Evolutionary conservation across 768 basidiomycete genomes (phyloP), one percentile per base, ranked within the genome.

Genomic region (Termitomyces sp.): DNA sequence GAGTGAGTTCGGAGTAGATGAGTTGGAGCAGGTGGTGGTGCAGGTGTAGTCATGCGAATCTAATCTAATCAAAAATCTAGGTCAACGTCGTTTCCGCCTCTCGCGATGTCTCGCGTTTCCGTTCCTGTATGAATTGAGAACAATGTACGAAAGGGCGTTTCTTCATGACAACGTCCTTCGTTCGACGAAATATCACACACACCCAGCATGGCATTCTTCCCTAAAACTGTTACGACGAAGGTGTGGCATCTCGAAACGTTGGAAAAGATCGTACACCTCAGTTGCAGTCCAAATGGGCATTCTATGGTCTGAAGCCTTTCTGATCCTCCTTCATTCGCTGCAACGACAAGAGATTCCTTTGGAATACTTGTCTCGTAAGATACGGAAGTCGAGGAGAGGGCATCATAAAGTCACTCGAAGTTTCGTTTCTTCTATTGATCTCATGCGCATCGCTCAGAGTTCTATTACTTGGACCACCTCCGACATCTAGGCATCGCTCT

Each of bases 1-100:
- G 78, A 73, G 67, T 98, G 95, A 2, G 80, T 74, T 12, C 95
- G 86, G 27, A 97, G 74, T 22, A 92, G 74, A 63, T 94, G 90
- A 4, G 81, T 74, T 0, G 94, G 95, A 4, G 81, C 70, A 8
- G 72, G 68, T 39, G 67, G 68, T 52, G 66, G 64, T 42, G 32
- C 20, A 37, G 4, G 36, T 26, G 46, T 2, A 27, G 55, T 22
- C 55, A 56, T 56, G 20, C n/a, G 27, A 41, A 56, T 56, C 36
- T 46, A 36, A 51, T 44, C 46, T 60, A 20, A 37, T 59, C 32
- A 46, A 6, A 49, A 14, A 31, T 31, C 8, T 37, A 6, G 29
- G n/a, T n/a, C n/a, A n/a, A n/a, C n/a, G n/a, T n/a, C n/a, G n/a
- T n/a, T n/a, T n/a, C n/a, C n/a, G n/a, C n/a, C n/a, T n/a, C n/a